A percentile compares a stretch with the other conserved stretches of the same genome.
Evolutionary conservation across 2,329 filamentous ascomycete species (phyloP).

Genomic region (Verticillium klebahnii): DNA sequence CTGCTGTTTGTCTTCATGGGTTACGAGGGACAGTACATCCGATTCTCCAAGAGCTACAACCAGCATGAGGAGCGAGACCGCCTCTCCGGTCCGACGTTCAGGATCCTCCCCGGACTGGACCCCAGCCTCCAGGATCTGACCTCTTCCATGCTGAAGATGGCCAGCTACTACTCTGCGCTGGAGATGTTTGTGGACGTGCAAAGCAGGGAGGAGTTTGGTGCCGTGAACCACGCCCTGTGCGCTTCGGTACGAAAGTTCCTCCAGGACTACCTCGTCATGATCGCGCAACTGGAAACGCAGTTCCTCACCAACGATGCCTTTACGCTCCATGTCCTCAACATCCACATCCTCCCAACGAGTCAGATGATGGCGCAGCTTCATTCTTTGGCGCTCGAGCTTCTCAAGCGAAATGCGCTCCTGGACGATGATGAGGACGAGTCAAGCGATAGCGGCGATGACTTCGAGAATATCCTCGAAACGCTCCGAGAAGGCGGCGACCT

Average conservation of each 20-base stretch:
- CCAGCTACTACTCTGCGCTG: conserved; percentile 86
- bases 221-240: conserved; percentile 92
- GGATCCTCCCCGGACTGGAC: conserved; percentile 77
- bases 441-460: conserved; percentile 73
- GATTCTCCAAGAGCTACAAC: conserved; percentile 78
- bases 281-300: conserved; percentile 91
- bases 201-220: conserved; percentile 86
- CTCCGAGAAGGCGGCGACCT: conserved; percentile 83
- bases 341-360: conserved; percentile 84
- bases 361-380: conserved; percentile 93
- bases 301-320: conserved; percentile 85
- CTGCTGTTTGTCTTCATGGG: conserved; percentile 96
- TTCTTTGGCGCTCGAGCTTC: conserved; percentile 77
- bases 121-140: conserved; percentile 87
- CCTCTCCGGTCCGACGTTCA: conserved; percentile 75
- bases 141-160: conserved; percentile 85
- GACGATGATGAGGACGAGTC: conserved; percentile 69
- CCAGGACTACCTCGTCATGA: conserved; percentile 88
- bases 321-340: conserved; percentile 86
- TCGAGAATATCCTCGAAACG: conserved; percentile 89
- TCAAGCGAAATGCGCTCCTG: conserved; percentile 82
- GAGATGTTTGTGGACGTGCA: conserved; percentile 94
- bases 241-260: conserved; percentile 88
- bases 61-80: conserved; percentile 82
- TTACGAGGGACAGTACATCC: conserved; percentile 95